Conservation (phyloP, 1,139 yeast species). For the Wickerhamiella infanticola region DNA sequence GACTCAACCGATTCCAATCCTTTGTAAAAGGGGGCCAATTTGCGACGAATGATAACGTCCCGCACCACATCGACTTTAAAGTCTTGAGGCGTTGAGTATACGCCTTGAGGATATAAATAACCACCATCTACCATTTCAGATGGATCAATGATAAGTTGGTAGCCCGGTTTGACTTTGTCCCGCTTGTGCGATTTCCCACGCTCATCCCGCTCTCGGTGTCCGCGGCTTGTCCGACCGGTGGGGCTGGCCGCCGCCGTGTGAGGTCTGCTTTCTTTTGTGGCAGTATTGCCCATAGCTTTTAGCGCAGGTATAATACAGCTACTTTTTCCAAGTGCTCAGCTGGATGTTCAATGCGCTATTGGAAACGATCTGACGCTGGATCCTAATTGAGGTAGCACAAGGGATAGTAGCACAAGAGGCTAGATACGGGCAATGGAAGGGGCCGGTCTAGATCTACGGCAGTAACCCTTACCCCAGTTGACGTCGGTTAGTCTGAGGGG, state of each 20-base stretch:
- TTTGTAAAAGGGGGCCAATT: slow-evolving; percentile 77
- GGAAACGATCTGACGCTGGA: too few species aligned
- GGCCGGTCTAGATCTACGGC: too few species aligned
- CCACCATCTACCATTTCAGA: slow-evolving; percentile 34
- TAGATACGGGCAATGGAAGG: too few species aligned
- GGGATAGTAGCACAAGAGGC: too few species aligned
- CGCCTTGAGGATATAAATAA: slow-evolving; percentile 66
- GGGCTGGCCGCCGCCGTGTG: slow-evolving; percentile 2
- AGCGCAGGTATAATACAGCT: too few species aligned
- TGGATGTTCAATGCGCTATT: too few species aligned
- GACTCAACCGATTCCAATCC: slow-evolving; percentile 73
- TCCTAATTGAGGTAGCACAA: too few species aligned
- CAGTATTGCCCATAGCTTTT: slow-evolving; percentile 16
- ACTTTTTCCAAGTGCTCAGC: too few species aligned
- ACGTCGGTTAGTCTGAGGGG: too few species aligned
- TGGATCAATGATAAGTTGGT: slow-evolving; percentile 21
- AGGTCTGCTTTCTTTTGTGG: slow-evolving; percentile 16
- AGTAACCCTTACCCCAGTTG: too few species aligned
- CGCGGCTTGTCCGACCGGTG: background rate
- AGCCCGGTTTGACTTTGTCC: slow-evolving; percentile 7
- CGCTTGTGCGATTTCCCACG: slow-evolving; percentile 2
- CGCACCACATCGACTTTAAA: slow-evolving; percentile 60
- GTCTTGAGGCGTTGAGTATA: slow-evolving; percentile 59
- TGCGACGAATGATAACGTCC: slow-evolving; percentile 46
- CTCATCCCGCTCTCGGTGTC: slow-evolving; percentile 1